These are phyloP conservation scores for Starmerella bacillaris DNA, from an alignment of 805 yeast genomes.

Conservation along the genomic window DNA sequence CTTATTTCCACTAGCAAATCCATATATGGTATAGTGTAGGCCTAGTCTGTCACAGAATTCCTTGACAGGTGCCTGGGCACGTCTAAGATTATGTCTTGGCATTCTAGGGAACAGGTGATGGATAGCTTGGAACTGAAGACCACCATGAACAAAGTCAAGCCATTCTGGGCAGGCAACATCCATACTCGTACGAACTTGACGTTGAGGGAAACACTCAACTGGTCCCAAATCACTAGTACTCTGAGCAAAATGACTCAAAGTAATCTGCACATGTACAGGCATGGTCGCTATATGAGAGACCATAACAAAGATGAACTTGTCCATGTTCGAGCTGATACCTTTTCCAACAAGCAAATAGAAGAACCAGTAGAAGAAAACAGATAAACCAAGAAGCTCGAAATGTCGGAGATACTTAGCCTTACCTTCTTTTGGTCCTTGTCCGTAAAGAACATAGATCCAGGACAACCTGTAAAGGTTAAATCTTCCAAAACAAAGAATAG, in stretches of 20 bases:
- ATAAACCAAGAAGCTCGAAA: constrained; percentile 52
- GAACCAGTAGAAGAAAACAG: constrained; percentile 64
- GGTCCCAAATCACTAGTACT: constrained; percentile 74
- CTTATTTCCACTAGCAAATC: constrained; percentile 61
- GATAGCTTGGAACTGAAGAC: constrained; percentile 77
- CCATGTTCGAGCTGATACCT: constrained; percentile 34
- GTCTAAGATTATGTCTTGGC: constrained; percentile 73
- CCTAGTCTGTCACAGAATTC: constrained; percentile 65
- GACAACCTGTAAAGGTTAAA: constrained; percentile 69
- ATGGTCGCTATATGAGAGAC: constrained; percentile 66
- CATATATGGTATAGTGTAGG: constrained; percentile 63
- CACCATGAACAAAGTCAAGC: constrained; percentile 84
- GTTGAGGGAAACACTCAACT: constrained; percentile 57
- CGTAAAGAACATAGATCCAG: constrained; percentile 57
- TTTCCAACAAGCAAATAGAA: constrained; percentile 44
- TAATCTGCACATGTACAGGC: constrained; percentile 88
- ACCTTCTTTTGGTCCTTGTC: constrained; percentile 64
- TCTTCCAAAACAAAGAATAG: constrained; percentile 64
- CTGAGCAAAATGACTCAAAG: constrained; percentile 83
- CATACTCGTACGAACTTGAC: constrained; percentile 83
- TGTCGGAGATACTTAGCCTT: constrained; percentile 76
- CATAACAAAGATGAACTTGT: constrained; percentile 42
- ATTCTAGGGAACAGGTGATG: constrained; percentile 80
- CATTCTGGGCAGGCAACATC: constrained; percentile 87
- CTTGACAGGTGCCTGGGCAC: constrained; percentile 52